Conservation (phyloP, 352 stramenopile genomes). For the Phytophthora hibernalis region DNA sequence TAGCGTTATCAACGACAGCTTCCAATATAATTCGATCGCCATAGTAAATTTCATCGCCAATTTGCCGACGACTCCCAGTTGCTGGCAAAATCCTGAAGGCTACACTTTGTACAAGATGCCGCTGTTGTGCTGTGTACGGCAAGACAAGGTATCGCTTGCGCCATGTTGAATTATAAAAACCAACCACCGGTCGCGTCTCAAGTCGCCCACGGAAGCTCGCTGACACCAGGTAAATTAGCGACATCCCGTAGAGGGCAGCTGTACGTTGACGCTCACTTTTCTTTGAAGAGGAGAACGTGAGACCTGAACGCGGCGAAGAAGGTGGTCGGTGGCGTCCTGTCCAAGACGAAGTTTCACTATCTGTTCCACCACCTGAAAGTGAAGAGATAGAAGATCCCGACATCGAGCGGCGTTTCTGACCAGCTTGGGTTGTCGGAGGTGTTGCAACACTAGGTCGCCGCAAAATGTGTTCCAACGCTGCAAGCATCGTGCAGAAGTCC, state of each 20-base stretch:
- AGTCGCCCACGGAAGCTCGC: slow-evolving; percentile 78
- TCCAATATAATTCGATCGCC: slow-evolving; percentile 81
- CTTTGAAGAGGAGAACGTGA: slow-evolving; percentile 27
- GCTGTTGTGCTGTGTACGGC: slow-evolving; percentile 73
- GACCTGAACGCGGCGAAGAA: slow-evolving; percentile 34
- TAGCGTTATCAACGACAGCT: slow-evolving; percentile 42
- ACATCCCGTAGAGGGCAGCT: slow-evolving; percentile 65
- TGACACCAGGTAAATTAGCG: slow-evolving; percentile 78
- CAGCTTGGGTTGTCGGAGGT: slow-evolving; percentile 9
- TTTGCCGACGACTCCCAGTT: slow-evolving; percentile 51
- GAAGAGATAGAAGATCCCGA: slow-evolving; percentile 66
- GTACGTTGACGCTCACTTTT: slow-evolving; percentile 44
- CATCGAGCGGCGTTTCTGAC: slow-evolving; percentile 45
- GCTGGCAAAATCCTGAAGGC: slow-evolving; percentile 80
- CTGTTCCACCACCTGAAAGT: slow-evolving; percentile 45
- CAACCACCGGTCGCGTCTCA: slow-evolving; percentile 74
- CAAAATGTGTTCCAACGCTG: slow-evolving; percentile 68
- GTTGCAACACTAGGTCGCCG: slow-evolving; percentile 34
- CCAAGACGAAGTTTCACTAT: slow-evolving; percentile 42
- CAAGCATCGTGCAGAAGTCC: slow-evolving; percentile 76
- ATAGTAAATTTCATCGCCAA: slow-evolving; percentile 81
- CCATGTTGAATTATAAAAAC: slow-evolving; percentile 84
- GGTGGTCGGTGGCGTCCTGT: slow-evolving; percentile 24
- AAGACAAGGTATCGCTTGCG: slow-evolving; percentile 85
- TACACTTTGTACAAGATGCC: slow-evolving; percentile 72